Evolutionary conservation across 1,139 yeast genomes (phyloP).

Genomic region (Pichia sp.): DNA sequence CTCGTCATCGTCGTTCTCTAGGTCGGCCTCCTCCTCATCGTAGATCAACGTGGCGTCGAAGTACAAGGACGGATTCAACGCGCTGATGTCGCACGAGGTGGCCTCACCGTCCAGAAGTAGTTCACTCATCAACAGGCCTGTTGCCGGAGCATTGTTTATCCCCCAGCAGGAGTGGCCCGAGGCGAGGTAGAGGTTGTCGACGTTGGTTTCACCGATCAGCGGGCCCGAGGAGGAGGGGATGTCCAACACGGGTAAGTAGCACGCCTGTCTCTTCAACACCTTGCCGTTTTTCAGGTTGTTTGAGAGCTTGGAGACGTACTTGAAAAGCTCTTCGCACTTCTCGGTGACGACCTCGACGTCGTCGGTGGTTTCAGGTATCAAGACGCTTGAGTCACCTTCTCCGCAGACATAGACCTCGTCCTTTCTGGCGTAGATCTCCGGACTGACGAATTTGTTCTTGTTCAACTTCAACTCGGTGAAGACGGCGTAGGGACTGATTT

Average conservation of each 20-base stretch:
- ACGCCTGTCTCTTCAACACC: constrained; percentile 83
- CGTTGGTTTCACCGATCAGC: constrained; percentile 87
- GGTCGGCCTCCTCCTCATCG: constrained; percentile 37
- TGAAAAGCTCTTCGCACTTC: constrained; percentile 83
- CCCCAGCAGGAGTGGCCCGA: constrained; percentile 99
- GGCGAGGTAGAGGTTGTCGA: constrained; percentile 70
- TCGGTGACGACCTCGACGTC: constrained; percentile 85
- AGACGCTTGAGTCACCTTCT: constrained; percentile 88
- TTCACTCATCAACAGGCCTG: constrained; percentile 90
- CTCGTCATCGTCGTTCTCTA: constrained; percentile 31
- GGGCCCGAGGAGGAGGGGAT: constrained; percentile 93
- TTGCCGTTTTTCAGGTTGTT: constrained; percentile 70
- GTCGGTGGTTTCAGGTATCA: constrained; percentile 90
- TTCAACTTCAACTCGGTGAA: constrained; percentile 82
- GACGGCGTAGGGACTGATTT: constrained; percentile 87
- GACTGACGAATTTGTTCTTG: constrained; percentile 66
- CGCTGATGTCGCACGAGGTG: constrained; percentile 69
- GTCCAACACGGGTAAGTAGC: constrained; percentile 90
- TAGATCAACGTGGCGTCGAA: constrained; percentile 63
- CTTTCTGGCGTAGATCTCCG: constrained; percentile 91
- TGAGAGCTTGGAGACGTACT: constrained; percentile 75
- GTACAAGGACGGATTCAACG: constrained; percentile 79
- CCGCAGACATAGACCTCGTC: constrained; percentile 98
- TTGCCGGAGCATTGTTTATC: constrained; percentile 94
- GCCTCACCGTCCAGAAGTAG: constrained; percentile 80